Conservation (phyloP, 2,329 filamentous ascomycete genomes). For the Pseudocercospora fijiensis region DNA sequence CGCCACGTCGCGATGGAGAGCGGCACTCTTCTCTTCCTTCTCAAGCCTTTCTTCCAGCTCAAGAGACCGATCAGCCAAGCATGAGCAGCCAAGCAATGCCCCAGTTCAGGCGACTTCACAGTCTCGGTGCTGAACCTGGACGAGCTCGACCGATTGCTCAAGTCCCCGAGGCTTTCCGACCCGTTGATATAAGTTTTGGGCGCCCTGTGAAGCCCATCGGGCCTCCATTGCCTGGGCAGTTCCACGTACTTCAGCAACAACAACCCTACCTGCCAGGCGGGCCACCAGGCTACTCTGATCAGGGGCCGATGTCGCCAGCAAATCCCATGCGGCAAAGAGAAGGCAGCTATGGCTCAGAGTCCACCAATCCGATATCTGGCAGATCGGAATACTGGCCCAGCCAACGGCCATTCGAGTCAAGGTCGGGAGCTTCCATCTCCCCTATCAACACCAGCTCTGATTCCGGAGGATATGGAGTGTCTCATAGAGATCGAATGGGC, state of each 20-base stretch:
- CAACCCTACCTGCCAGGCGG: background rate
- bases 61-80: background rate
- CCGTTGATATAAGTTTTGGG: constrained; percentile 26
- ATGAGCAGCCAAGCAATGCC: constrained; percentile 9
- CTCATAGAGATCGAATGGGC: constrained; percentile 11
- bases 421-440: constrained; percentile 13
- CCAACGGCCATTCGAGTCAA: constrained; percentile 19
- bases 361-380: constrained; percentile 14
- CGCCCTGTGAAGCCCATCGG: constrained; percentile 24
- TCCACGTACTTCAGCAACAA: constrained; percentile 6
- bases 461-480: background rate
- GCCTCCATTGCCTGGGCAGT: constrained; percentile 18
- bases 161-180: constrained; percentile 31
- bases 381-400: constrained; percentile 14
- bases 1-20: background rate
- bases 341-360: constrained; percentile 7
- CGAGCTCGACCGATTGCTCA: constrained; percentile 16
- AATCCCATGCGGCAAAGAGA: background rate
- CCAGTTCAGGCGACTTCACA: constrained; percentile 27
- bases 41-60: background rate
- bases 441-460: constrained; percentile 18
- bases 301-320: background rate
- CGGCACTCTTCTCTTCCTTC: background rate
- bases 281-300: background rate
- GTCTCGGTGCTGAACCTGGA: constrained; percentile 17